Evolutionary conservation across 2,329 filamentous ascomycete genomes (phyloP).

Genomic region (Diaporthe aspalathi): DNA sequence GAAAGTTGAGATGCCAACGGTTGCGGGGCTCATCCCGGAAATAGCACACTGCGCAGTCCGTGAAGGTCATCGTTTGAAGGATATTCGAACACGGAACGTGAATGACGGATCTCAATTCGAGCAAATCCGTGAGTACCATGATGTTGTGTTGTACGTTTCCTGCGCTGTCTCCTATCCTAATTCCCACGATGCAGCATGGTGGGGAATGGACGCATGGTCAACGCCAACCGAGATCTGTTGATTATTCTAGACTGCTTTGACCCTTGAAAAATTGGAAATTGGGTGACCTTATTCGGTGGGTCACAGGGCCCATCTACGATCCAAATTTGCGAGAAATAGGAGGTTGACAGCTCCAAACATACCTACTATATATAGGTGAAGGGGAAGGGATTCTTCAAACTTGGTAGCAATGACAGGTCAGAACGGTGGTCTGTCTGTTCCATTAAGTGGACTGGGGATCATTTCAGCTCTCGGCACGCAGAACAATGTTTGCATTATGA

Average conservation of each 20-base stretch:
- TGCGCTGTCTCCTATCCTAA: too few relatives aligned
- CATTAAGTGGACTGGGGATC: background rate
- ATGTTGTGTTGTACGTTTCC: too few relatives aligned
- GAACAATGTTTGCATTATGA: conserved; percentile 1
- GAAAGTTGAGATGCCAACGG: conserved; percentile 60
- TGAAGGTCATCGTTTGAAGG: background rate
- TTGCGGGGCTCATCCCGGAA: conserved; percentile 61
- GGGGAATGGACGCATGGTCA: background rate
- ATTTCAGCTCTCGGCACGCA: background rate
- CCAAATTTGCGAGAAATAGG: background rate
- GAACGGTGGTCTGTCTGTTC: background rate
- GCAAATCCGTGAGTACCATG: too few relatives aligned
- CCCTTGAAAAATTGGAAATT: background rate
- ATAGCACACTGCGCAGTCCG: background rate
- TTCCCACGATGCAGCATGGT: background rate
- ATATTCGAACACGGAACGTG: background rate
- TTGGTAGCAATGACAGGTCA: background rate
- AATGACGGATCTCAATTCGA: background rate
- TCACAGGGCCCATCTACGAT: background rate
- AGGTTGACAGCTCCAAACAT: background rate
- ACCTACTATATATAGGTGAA: too few relatives aligned
- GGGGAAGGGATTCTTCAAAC: background rate
- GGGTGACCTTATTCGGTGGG: background rate
- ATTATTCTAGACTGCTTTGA: background rate
- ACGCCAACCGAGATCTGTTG: conserved; percentile 13